Percentiles rank a stretch among this genome's conserved stretches.
phyloP scores from a whole-genome alignment of 2,329 filamentous ascomycete genomes.

The Microsporum audouinii region DNA sequence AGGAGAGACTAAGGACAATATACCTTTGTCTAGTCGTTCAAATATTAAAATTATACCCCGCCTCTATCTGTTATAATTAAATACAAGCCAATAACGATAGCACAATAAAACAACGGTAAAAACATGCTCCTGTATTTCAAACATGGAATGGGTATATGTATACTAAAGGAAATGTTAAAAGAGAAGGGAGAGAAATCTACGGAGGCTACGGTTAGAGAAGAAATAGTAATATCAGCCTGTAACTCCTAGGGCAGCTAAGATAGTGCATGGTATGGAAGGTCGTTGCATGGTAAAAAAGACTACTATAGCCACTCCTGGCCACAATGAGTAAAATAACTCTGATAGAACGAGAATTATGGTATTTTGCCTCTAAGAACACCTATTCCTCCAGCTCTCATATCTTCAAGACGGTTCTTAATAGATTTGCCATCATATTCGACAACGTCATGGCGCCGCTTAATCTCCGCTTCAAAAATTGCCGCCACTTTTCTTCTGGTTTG shows the following conservation, averaged over 20 bases:
- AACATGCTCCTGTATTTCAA: neutral
- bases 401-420: conserved; percentile 40
- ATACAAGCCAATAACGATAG: neutral
- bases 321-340: neutral
- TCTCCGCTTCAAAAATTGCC: conserved; percentile 43
- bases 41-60: too few relatives aligned
- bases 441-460: conserved; percentile 42
- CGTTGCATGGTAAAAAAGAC: too few relatives aligned
- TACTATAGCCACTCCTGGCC: neutral
- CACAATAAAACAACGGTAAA: neutral
- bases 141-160: neutral
- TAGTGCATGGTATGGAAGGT: neutral
- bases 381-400: conserved; percentile 45
- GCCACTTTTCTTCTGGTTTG: conserved; percentile 44
- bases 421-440: conserved; percentile 40
- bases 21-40: too few relatives aligned
- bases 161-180: neutral
- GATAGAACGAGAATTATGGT: neutral
- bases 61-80: neutral
- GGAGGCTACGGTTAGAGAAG: neutral
- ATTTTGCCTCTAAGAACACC: conserved; percentile 39
- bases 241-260: neutral
- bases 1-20: too few relatives aligned
- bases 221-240: neutral
- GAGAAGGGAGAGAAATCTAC: neutral